phyloP scores from a whole-genome alignment of 768 basidiomycete species.

The Xerocomus potaroensis region DNA sequence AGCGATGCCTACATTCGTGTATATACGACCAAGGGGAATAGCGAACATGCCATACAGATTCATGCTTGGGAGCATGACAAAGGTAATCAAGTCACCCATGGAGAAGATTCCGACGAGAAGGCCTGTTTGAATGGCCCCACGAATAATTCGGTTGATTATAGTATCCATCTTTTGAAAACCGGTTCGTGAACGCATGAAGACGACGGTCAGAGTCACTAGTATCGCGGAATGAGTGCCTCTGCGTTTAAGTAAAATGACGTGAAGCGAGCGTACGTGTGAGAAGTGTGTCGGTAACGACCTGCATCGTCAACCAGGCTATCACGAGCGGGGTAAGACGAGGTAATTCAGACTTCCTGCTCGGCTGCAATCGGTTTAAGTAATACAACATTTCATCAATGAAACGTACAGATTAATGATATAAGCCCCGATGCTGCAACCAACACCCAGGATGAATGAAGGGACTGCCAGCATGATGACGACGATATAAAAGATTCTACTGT shows the following conservation, averaged over 20 bases:
- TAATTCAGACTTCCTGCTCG: constrained; percentile 39
- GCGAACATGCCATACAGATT: constrained; percentile 36
- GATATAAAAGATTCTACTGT: constrained; percentile 23
- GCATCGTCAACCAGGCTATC: constrained; percentile 47
- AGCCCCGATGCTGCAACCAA: constrained; percentile 40
- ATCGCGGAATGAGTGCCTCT: neutral
- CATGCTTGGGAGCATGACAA: constrained; percentile 25
- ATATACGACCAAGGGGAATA: constrained; percentile 39
- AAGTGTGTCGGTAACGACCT: constrained; percentile 39
- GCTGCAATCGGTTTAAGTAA: neutral
- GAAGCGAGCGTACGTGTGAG: constrained; percentile 37
- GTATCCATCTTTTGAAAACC: constrained; percentile 52
- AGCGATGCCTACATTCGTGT: constrained; percentile 41
- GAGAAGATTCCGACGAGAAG: constrained; percentile 49
- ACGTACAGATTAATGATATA: constrained; percentile 40
- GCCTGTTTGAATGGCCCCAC: constrained; percentile 52
- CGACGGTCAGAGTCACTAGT: constrained; percentile 21
- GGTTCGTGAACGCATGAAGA: constrained; percentile 42
- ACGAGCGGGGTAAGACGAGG: constrained; percentile 37
- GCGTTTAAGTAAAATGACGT: no score
- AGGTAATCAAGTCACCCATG: constrained; percentile 42
- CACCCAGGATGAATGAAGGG: constrained; percentile 40
- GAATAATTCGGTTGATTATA: constrained; percentile 50
- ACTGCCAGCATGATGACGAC: constrained; percentile 35
- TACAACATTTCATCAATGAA: neutral